Conservation (phyloP, 768 basidiomycete species). For the Leucogyrophana mollusca region DNA sequence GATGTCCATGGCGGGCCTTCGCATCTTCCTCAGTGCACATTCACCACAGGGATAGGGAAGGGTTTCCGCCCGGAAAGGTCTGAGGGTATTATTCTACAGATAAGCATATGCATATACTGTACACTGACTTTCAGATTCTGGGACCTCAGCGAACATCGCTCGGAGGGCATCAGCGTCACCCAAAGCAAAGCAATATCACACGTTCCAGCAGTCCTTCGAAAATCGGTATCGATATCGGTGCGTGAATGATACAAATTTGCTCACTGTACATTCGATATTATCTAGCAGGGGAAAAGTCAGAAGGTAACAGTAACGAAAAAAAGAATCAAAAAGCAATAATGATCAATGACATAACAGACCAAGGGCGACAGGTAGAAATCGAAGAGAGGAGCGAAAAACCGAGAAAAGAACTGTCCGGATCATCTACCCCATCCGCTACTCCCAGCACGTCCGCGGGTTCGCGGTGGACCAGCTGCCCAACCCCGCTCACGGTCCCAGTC, state of each 20-base stretch:
- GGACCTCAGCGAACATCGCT: too few relatives aligned
- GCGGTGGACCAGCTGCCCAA: constrained; percentile 23
- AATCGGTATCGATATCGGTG: background rate
- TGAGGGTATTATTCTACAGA: too few relatives aligned
- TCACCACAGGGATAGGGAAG: too few relatives aligned
- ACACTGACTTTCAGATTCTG: too few relatives aligned
- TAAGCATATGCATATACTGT: too few relatives aligned
- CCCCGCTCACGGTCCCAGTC: constrained; percentile 46
- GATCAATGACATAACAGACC: constrained; percentile 19
- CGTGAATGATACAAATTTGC: background rate
- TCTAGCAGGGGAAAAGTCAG: constrained; percentile 1
- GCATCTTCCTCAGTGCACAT: background rate
- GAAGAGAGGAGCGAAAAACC: background rate
- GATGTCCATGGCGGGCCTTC: background rate
- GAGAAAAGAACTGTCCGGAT: background rate
- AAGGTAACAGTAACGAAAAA: constrained; percentile 7
- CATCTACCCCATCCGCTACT: constrained; percentile 36
- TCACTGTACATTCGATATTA: constrained; percentile 9
- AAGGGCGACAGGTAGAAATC: constrained; percentile 3
- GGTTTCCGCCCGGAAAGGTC: too few relatives aligned
- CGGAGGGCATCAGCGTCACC: too few relatives aligned
- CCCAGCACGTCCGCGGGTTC: constrained; percentile 31
- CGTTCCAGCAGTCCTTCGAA: too few relatives aligned
- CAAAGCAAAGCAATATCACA: too few relatives aligned
- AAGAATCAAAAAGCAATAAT: constrained; percentile 31